Conservation (phyloP, 2,329 filamentous ascomycete species). For the Didymellaceae sp. region DNA sequence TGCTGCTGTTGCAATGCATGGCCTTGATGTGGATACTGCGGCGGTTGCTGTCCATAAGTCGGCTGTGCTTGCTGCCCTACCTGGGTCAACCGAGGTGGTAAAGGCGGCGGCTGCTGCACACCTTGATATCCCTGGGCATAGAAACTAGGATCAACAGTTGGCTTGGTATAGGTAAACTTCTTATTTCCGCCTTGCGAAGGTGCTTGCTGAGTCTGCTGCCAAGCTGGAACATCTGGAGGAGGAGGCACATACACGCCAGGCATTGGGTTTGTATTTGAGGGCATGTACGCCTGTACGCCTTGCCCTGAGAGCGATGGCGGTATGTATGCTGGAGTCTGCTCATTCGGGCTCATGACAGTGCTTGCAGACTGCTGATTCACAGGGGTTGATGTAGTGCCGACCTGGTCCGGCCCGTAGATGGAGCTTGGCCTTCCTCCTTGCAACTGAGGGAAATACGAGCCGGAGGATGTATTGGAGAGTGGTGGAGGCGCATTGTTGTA, state of each 20-base stretch:
- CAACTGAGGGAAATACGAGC: constrained; percentile 42
- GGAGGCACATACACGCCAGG: constrained; percentile 46
- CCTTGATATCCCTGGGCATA: constrained; percentile 37
- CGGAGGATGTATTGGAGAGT: constrained; percentile 39
- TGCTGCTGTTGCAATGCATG: constrained; percentile 8
- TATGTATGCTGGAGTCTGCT: constrained; percentile 43
- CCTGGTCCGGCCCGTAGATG: constrained; percentile 36
- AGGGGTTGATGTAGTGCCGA: constrained; percentile 26
- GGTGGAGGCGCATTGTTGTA: constrained; percentile 41
- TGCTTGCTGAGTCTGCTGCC: constrained; percentile 47
- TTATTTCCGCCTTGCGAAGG: constrained; percentile 39
- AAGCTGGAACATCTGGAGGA: constrained; percentile 45
- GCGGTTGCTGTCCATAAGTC: constrained; percentile 20
- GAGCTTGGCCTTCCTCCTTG: constrained; percentile 36
- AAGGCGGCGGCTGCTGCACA: constrained; percentile 20
- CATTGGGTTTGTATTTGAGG: constrained; percentile 44
- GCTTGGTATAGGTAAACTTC: constrained; percentile 43
- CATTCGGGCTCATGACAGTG: constrained; percentile 40
- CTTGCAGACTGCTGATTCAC: constrained; percentile 27
- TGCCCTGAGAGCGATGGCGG: constrained; percentile 43
- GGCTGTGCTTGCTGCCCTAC: constrained; percentile 22
- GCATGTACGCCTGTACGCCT: constrained; percentile 43
- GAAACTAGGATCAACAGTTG: constrained; percentile 33
- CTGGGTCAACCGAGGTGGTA: constrained; percentile 23
- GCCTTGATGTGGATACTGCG: constrained; percentile 9